These are phyloP conservation scores for Plenodomus tracheiphilus DNA, from an alignment of 2,329 filamentous ascomycete species.

Conservation along the genomic window DNA sequence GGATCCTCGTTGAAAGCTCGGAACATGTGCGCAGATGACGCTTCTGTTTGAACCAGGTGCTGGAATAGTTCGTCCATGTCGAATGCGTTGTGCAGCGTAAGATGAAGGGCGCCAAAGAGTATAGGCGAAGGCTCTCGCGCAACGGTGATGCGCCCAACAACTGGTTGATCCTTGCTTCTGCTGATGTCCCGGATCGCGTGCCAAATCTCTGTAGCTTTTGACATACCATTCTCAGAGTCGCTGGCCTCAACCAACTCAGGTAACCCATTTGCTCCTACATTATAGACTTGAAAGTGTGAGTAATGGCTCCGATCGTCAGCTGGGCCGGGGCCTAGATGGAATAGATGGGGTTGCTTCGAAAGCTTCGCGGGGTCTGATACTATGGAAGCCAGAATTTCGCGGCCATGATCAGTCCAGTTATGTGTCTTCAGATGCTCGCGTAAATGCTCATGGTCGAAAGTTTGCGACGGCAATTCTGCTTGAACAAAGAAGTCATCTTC, in stretches of 20 bases:
- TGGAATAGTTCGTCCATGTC: slow-evolving; percentile 65
- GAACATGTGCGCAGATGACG: slow-evolving; percentile 53
- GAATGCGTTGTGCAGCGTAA: slow-evolving; percentile 61
- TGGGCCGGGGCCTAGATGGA: slow-evolving; percentile 46
- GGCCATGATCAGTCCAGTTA: slow-evolving; percentile 47
- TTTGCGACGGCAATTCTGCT: slow-evolving; percentile 43
- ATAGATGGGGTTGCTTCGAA: slow-evolving; percentile 49
- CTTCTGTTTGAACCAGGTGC: slow-evolving; percentile 56
- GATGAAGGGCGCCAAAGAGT: slow-evolving; percentile 62
- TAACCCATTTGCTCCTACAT: slow-evolving; percentile 54
- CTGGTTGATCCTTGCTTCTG: slow-evolving; percentile 42
- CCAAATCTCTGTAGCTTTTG: slow-evolving; percentile 38
- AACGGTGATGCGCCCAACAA: slow-evolving; percentile 63
- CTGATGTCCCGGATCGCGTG: slow-evolving; percentile 41
- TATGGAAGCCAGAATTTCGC: slow-evolving; percentile 47
- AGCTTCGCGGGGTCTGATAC: slow-evolving; percentile 50
- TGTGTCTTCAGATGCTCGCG: slow-evolving; percentile 51
- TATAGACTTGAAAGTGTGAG: slow-evolving; percentile 62
- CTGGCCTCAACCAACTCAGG: slow-evolving; percentile 44
- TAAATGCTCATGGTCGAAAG: slow-evolving; percentile 50
- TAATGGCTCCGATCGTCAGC: slow-evolving; percentile 49
- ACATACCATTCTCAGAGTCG: slow-evolving; percentile 39
- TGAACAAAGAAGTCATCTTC: slow-evolving; percentile 47
- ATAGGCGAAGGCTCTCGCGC: slow-evolving; percentile 64
- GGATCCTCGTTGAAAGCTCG: slow-evolving; percentile 53